Base-by-base conservation (phyloP, 805 yeast species). In the Torulaspora gathmanii region DNA sequence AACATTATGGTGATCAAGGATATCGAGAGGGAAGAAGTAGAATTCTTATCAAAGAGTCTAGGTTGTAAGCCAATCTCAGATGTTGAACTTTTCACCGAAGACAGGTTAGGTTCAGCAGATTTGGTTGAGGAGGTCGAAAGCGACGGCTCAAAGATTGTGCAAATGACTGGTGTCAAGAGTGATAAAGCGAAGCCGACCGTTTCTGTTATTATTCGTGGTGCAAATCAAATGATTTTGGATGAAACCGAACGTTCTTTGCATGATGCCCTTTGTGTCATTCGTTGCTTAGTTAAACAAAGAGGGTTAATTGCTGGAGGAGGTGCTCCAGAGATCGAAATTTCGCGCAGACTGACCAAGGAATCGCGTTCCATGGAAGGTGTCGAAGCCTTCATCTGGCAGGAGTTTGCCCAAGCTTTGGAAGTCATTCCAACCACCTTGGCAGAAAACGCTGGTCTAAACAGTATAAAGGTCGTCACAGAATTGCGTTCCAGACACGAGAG, bases 271-370 rank as follows among this genome's bases (percentile, higher is more conserved):
- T 93, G 99, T 76, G 99, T 91, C 20, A 76, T 89, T 45, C 79
- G 95, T 61, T 88, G 96, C 69, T 73, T 88, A 45, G 95, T 89
- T 22, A 87, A 88, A 63, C 88, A 86, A 64, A 83, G 78, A 61
- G 95, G 95, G 26, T 64, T 85, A 62, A 89, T 93, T 70, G 96
- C 98, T 11, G 99, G 99, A 58, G 99, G 99, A 52, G 99, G 98
- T 58, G 98, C 99, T 5, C 95, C 98, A 37, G 97, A 89, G 69
- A 80, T 89, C 53, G 96, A 90, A 71, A 82, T 87, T 6, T 80
- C 96, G 9, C 79, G 91, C 52, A 77, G 78, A 11, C 70, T 89
- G 54, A 71, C 77, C 55, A 80, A 79, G 55, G 95, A 88, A 65
- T 75, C 95, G 25, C 75, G 80, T 52, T 70, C 78, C 42, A 72